These are phyloP conservation scores for Aspergillus incahuasiensis DNA, from an alignment of 495 filamentous ascomycete species.

Conservation along the genomic window DNA sequence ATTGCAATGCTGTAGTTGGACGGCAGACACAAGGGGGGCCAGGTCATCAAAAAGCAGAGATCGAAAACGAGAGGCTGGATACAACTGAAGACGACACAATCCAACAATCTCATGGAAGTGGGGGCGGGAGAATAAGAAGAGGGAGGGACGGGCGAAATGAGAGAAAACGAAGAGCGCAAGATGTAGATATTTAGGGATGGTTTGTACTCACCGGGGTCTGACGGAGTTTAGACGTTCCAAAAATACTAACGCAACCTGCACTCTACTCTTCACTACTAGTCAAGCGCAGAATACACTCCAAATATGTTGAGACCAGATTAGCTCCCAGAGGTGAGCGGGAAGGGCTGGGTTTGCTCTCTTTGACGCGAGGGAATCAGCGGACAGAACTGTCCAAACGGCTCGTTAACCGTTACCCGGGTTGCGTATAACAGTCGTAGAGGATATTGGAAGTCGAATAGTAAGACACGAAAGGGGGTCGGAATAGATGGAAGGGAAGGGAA, in stretches of 20 bases:
- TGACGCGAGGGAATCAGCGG: constrained; percentile 4
- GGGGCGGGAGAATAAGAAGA: not conserved
- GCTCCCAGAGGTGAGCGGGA: constrained; percentile 15
- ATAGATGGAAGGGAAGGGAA: not conserved
- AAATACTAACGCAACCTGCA: constrained; percentile 11
- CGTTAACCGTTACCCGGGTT: constrained; percentile 13
- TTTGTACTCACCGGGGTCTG: constrained; percentile 15
- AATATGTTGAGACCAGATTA: constrained; percentile 6
- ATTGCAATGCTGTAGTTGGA: constrained; percentile 2
- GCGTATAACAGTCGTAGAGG: constrained; percentile 10
- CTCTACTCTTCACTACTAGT: constrained; percentile 5
- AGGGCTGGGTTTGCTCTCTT: constrained; percentile 10
- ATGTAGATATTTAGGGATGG: constrained; percentile 10
- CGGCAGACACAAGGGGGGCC: not conserved
- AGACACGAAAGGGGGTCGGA: not conserved
- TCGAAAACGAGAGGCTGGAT: constrained; percentile 4
- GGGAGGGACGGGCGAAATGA: constrained; percentile 1
- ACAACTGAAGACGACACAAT: constrained; percentile 9
- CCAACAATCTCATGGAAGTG: constrained; percentile 5
- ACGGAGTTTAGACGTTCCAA: constrained; percentile 13
- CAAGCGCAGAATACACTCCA: constrained; percentile 9
- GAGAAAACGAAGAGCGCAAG: constrained; percentile 7
- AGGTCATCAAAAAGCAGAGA: not conserved
- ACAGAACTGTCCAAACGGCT: constrained; percentile 14
- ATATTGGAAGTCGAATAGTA: not conserved